A percentile compares a stretch with the other conserved stretches of the same genome.
Conservation (phyloP, 2,329 filamentous ascomycete species). For the Rutstroemia sp. region DNA sequence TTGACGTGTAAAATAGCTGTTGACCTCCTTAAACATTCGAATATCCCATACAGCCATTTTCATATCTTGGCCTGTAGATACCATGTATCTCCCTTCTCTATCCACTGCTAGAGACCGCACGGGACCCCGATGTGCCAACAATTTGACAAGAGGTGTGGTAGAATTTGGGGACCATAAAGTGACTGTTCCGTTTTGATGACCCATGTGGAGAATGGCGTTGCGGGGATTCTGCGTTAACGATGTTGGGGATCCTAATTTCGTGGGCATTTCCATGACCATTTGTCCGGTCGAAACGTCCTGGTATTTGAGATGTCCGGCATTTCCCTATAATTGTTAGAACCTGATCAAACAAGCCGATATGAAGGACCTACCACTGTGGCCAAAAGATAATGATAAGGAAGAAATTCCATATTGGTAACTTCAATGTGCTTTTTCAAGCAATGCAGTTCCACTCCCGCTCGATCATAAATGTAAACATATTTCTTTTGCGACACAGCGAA, state of each 20-base stretch:
- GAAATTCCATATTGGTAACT: slow-evolving; percentile 87
- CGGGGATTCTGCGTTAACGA: slow-evolving; percentile 82
- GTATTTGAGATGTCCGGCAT: slow-evolving; percentile 81
- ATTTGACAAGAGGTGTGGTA: slow-evolving; percentile 78
- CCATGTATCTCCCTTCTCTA: slow-evolving; percentile 90
- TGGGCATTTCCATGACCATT: slow-evolving; percentile 77
- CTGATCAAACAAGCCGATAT: background rate
- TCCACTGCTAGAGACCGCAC: slow-evolving; percentile 82
- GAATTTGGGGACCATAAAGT: slow-evolving; percentile 95
- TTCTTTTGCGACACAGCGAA: slow-evolving; percentile 97
- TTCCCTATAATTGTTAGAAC: slow-evolving; percentile 43
- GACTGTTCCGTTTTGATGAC: slow-evolving; percentile 91
- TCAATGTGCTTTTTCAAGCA: slow-evolving; percentile 86
- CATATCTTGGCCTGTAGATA: slow-evolving; percentile 80
- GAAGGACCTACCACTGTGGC: slow-evolving; percentile 63
- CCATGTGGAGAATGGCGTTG: slow-evolving; percentile 87
- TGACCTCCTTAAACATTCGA: slow-evolving; percentile 86
- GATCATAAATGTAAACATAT: slow-evolving; percentile 94
- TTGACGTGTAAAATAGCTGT: slow-evolving; percentile 76
- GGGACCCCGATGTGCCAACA: slow-evolving; percentile 82
- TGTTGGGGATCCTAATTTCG: slow-evolving; percentile 75
- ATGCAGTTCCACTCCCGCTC: slow-evolving; percentile 84
- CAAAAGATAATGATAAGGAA: slow-evolving; percentile 92
- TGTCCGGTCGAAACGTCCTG: slow-evolving; percentile 93
- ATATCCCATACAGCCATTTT: slow-evolving; percentile 97